A percentile compares a stretch with the other conserved stretches of the same genome.
These are phyloP conservation scores for Cadophora sp. DNA, from an alignment of 2,329 filamentous ascomycete genomes.

Conservation along the genomic window DNA sequence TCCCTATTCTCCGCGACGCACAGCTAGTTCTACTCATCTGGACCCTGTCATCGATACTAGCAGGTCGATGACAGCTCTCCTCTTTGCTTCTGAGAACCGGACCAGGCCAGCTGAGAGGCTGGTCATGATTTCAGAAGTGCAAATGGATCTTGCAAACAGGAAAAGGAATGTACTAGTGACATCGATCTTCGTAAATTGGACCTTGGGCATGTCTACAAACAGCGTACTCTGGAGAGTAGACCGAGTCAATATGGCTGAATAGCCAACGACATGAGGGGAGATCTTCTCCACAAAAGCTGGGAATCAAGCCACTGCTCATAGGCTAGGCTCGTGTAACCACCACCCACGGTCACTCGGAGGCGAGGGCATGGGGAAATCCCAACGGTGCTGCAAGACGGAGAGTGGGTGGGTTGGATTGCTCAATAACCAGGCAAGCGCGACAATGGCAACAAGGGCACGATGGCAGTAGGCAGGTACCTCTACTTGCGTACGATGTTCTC, in stretches of 20 bases:
- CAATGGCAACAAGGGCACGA: neutral
- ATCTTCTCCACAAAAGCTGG: slow-evolving; percentile 12
- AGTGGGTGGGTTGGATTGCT: neutral
- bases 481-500: too few species aligned
- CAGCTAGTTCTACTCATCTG: neutral
- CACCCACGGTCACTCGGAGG: neutral
- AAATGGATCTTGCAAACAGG: neutral
- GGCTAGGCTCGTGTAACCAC: slow-evolving; percentile 5
- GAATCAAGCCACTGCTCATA: slow-evolving; percentile 13
- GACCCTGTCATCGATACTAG: slow-evolving; percentile 5
- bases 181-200: slow-evolving; percentile 12
- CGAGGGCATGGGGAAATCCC: neutral
- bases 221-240: neutral
- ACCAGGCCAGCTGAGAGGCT: neutral
- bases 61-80: neutral
- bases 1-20: slow-evolving; percentile 3
- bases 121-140: slow-evolving; percentile 13
- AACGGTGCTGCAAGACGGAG: neutral
- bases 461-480: neutral
- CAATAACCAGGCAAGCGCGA: too few species aligned
- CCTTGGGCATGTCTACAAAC: slow-evolving; percentile 2
- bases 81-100: neutral
- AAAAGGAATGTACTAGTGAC: slow-evolving; percentile 6
- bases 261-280: slow-evolving; percentile 16
- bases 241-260: slow-evolving; percentile 11